Base-by-base conservation (phyloP, 1,284 basidiomycete species). In the Serendipita sp. region DNA sequence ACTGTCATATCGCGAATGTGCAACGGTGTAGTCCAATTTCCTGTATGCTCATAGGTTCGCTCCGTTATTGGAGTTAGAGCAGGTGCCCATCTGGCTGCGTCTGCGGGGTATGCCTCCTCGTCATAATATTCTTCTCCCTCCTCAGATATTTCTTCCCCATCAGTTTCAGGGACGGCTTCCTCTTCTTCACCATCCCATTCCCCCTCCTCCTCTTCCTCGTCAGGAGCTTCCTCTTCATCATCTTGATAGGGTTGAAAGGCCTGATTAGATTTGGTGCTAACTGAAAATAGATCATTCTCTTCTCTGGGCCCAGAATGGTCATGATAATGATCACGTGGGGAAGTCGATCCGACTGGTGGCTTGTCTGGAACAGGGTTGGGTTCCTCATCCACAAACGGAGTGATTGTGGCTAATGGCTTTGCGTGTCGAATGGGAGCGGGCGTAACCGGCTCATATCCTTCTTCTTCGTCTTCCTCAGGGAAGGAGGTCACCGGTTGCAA, bases 21-120 rank as follows among this genome's bases (percentile, higher is more conserved):
- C 8, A 34, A 30, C 29, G 44, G 44, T 8, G 44, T 62, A 8
- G 45, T 30, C 30, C 22, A 62, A 26, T 35, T 49, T 17, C 30
- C 61, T 49, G 3, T 45, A 41, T 38, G 61, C 71, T 97, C 94
- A 69, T 82, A 83, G 3, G 93, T 96, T 44, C 93, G 79, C 73
- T 97, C 94, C 2, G 90, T 91, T 70, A 97, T 95, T 1, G 93
- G 93, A 8, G 93, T 96, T 89, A 97, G 91, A 62, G 91, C 83
- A 34, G 53, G 53, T 35, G 68, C 90, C 85, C 74, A 91, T 88
- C 64, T 78, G 78, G 29, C 87, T 88, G 68, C 88, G 84, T 58
- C 88, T 81, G 10, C 86, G 84, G 29, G 86, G 85, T 63, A 87
- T 75, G 17, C 65, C 42, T 69, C 63, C 42, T 69, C 68, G 15